Conservation (phyloP, 1,139 yeast genomes). For the Zygosaccharomyces pseudobailii region DNA sequence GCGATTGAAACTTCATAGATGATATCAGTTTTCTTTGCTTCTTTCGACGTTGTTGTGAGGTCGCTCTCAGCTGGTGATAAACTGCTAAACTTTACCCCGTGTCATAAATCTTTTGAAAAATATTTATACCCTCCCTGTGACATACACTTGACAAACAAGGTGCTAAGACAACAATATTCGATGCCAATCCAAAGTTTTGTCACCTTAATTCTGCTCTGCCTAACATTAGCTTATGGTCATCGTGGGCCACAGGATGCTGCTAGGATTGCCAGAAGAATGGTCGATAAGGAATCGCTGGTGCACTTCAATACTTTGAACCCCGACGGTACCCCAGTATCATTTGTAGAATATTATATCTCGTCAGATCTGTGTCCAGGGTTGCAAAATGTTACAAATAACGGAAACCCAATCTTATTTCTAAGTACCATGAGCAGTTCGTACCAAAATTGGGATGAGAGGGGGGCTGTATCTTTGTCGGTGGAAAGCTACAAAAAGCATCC, state of each 20-base stretch:
- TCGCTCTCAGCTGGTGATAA: no score
- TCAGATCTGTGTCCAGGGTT: conserved; percentile 18
- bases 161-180: not conserved
- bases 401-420: conserved; percentile 61
- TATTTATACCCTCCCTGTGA: not conserved
- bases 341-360: conserved; percentile 57
- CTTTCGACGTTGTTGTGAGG: not conserved
- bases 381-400: conserved; percentile 67
- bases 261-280: conserved; percentile 55
- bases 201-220: not conserved
- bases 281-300: conserved; percentile 50
- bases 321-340: conserved; percentile 53
- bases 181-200: not conserved
- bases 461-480: conserved; percentile 52
- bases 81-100: no score
- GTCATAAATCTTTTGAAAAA: not conserved
- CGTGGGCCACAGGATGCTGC: conserved; percentile 49
- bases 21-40: not conserved
- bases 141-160: no score
- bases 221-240: conserved; percentile 1
- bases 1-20: not conserved
- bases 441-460: conserved; percentile 38
- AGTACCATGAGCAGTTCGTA: conserved; percentile 61
- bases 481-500: conserved; percentile 27
- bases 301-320: conserved; percentile 48